phyloP scores from a whole-genome alignment of 768 basidiomycete genomes.

The Candolleomyces eurysporus region DNA sequence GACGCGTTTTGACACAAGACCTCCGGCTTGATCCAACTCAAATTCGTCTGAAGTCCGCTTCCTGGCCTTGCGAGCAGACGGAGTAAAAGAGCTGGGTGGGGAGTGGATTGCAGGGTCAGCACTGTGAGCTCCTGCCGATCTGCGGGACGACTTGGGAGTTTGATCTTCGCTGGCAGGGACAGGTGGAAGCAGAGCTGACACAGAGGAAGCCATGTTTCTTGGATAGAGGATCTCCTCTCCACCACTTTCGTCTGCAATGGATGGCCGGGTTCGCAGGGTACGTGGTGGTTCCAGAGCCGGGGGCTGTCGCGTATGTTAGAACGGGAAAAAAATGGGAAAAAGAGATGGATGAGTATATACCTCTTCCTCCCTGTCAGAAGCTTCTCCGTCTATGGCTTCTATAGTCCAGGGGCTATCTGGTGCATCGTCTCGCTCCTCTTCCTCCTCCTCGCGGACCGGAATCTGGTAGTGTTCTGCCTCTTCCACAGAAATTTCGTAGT shows the following conservation, averaged over 20 bases:
- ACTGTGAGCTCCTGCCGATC: constrained; percentile 4
- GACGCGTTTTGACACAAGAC: constrained; percentile 51
- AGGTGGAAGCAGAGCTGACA: constrained; percentile 19
- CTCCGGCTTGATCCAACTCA: constrained; percentile 70
- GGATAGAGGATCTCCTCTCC: constrained; percentile 91
- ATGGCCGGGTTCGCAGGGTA: constrained; percentile 57
- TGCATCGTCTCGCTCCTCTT: constrained; percentile 39
- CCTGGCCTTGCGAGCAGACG: constrained; percentile 54
- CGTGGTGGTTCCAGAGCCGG: constrained; percentile 43
- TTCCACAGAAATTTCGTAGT: constrained; percentile 16
- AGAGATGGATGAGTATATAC: constrained; percentile 33
- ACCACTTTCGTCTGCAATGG: constrained; percentile 80
- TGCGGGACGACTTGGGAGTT: constrained; percentile 23
- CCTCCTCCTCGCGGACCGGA: background rate
- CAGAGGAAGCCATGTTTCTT: constrained; percentile 43
- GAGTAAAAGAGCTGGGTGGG: constrained; percentile 65
- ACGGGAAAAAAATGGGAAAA: constrained; percentile 2
- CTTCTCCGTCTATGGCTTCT: constrained; percentile 80
- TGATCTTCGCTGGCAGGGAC: constrained; percentile 15
- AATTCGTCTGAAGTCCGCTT: constrained; percentile 84
- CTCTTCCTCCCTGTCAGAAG: constrained; percentile 62
- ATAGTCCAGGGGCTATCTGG: constrained; percentile 89
- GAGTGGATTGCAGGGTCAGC: constrained; percentile 32
- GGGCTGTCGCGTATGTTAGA: constrained; percentile 29
- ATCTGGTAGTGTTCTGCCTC: constrained; percentile 37